A percentile compares a stretch with the other conserved stretches of the same genome.
Evolutionary conservation across 305 asterid genomes (phyloP).

Genomic region (Fraxinus sp.): DNA sequence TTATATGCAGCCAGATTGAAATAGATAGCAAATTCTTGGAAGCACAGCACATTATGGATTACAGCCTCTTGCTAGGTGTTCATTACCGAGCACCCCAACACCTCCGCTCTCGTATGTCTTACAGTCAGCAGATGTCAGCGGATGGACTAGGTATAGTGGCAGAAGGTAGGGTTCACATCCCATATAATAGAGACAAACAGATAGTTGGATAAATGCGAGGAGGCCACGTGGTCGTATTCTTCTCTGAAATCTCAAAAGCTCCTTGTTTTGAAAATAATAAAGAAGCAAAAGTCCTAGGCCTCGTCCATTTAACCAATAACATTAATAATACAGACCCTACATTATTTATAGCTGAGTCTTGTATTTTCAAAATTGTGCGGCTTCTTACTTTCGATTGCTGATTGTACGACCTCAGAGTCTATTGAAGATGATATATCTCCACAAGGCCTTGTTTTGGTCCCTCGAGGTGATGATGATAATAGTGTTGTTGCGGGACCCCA

Average conservation of each 20-base stretch:
- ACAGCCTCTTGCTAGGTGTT: conserved; percentile 96
- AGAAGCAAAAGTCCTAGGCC: background rate
- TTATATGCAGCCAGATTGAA: conserved; percentile 76
- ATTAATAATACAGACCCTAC: background rate
- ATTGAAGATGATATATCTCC: conserved; percentile 93
- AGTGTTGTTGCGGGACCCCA: conserved; percentile 80
- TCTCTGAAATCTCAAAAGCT: background rate
- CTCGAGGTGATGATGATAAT: conserved; percentile 62
- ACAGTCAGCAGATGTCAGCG: conserved; percentile 42
- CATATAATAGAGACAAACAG: background rate
- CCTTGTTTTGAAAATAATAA: background rate
- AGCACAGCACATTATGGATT: conserved; percentile 91
- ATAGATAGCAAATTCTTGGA: conserved; percentile 92
- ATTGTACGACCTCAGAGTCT: conserved; percentile 47
- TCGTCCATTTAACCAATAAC: background rate
- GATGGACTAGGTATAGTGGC: conserved; percentile 85
- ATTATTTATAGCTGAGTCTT: background rate
- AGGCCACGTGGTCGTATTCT: background rate
- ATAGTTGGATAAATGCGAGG: background rate
- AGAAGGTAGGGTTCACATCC: conserved; percentile 54
- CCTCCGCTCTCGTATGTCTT: conserved; percentile 60
- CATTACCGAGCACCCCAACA: conserved; percentile 99
- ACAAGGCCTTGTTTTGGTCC: conserved; percentile 91
- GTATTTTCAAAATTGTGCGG: background rate
- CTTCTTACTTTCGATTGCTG: conserved; percentile 19